Percentiles rank a stretch among this genome's conserved stretches.
These are phyloP conservation scores for Paraphaeosphaeria minitans DNA, from an alignment of 2,329 filamentous ascomycete species.

Conservation along the genomic window DNA sequence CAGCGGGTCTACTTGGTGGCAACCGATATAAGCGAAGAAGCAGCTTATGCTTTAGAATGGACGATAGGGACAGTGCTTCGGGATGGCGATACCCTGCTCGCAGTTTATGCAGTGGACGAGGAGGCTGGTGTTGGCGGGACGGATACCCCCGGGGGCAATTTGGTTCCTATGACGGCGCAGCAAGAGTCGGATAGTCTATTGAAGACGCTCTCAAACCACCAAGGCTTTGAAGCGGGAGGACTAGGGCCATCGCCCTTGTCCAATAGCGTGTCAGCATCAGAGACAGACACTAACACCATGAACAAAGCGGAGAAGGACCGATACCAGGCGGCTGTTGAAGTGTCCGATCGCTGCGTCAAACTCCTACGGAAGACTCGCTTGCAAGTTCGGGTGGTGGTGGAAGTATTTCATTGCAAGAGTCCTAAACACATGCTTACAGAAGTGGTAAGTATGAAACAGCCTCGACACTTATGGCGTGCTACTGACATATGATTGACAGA, in stretches of 20 bases:
- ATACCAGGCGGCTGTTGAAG: slow-evolving; percentile 77
- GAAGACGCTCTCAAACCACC: slow-evolving; percentile 61
- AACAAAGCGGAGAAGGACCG: slow-evolving; percentile 74
- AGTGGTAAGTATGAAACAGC: slow-evolving; percentile 61
- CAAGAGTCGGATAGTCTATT: slow-evolving; percentile 76
- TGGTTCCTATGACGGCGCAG: slow-evolving; percentile 71
- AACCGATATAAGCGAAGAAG: slow-evolving; percentile 91
- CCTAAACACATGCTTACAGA: slow-evolving; percentile 95
- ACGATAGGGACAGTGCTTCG: slow-evolving; percentile 93
- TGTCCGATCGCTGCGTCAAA: slow-evolving; percentile 83
- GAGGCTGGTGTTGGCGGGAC: slow-evolving; percentile 64
- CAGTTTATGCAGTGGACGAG: slow-evolving; percentile 92
- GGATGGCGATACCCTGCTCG: slow-evolving; percentile 91
- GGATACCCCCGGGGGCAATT: slow-evolving; percentile 53
- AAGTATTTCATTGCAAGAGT: slow-evolving; percentile 98
- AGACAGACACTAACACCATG: slow-evolving; percentile 49
- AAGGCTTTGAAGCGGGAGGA: slow-evolving; percentile 41
- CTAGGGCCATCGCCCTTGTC: slow-evolving; percentile 38
- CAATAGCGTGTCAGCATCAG: slow-evolving; percentile 41
- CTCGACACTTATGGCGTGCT: slow-evolving; percentile 15
- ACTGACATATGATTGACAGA: slow-evolving; percentile 55
- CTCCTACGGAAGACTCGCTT: slow-evolving; percentile 87
- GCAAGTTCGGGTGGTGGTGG: slow-evolving; percentile 90
- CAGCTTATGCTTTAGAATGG: slow-evolving; percentile 95
- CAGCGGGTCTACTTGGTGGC: slow-evolving; percentile 94